Evolutionary conservation across 2,329 filamentous ascomycete species (phyloP), one percentile per base, ranked within the genome.

Genomic region (Botrytis fabae): DNA sequence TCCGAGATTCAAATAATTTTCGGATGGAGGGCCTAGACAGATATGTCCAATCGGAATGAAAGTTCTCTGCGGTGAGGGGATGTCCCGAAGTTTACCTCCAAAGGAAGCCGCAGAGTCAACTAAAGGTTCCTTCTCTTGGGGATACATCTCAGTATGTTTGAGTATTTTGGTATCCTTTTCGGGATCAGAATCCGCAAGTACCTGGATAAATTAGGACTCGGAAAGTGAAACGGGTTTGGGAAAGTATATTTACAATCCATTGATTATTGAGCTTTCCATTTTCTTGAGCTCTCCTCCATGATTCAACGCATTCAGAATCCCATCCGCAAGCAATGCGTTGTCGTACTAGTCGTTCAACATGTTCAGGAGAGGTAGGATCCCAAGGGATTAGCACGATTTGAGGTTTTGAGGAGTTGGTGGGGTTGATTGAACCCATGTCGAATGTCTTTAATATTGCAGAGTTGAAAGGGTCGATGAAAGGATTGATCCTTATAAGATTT

Each of bases 251-350:
- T 40, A 78, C 78, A 35, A 79, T 72, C 78, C 78, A 79, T 46
- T 79, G 77, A 35, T 77, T 60, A 62, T 74, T 74, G 62, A 78
- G 75, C 16, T 74, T 72, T 1, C 77, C 76, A 4, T 40, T 65
- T 54, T 73, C 64, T 70, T 79, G 78, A 32, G 48, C 22, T 4
- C 10, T 57, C 69, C 51, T 73, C 77, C 75, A 77, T 28, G 61
- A 59, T 73, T 77, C 75, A 2, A 86, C 81, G 42, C 80, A 75
- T 6, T 84, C 80, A 20, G 76, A 71, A 59, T 82, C 80, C 85
- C 85, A 86, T 25, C 84, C 83, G 74, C 85, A 86, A 5, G 82
- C 82, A 20, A 85, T 76, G 22, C 85, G 82, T 76, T 86, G 85
- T 42, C 83, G 80, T 57, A 81, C 78, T 77, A 86, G 77, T 54